Percentiles rank a stretch among this genome's conserved stretches.
phyloP scores from a whole-genome alignment of 495 filamentous ascomycete genomes.

The Xylaria grammica region DNA sequence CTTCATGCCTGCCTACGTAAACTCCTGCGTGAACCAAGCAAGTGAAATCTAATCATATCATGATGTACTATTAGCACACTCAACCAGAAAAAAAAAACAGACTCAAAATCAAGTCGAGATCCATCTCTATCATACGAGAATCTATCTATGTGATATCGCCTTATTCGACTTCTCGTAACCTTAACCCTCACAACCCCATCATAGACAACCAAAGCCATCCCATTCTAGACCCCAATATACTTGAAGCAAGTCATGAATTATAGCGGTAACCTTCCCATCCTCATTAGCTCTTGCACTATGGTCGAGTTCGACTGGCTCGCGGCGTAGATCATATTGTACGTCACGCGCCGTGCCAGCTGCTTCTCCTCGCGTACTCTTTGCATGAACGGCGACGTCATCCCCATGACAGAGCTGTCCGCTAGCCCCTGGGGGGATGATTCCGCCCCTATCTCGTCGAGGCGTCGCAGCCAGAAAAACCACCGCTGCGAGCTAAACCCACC shows the following conservation, averaged over 20 bases:
- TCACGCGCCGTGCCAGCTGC: conserved; percentile 22
- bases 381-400: conserved; percentile 14
- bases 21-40: no score
- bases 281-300: conserved; percentile 20
- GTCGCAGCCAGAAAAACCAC: conserved; percentile 30
- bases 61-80: background rate
- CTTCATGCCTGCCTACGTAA: no score
- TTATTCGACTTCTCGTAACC: conserved; percentile 14
- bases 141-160: conserved; percentile 2
- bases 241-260: background rate
- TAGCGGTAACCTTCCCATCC: conserved; percentile 22
- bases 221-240: background rate
- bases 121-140: conserved; percentile 20
- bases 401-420: conserved; percentile 1
- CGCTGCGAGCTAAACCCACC: conserved; percentile 27
- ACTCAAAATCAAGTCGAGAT: background rate
- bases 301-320: conserved; percentile 23
- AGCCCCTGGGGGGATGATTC: conserved; percentile 10
- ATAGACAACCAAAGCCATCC: background rate
- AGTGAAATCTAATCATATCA: no score
- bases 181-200: background rate
- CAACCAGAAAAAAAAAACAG: background rate
- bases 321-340: conserved; percentile 24
- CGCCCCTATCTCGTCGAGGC: conserved; percentile 29
- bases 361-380: conserved; percentile 15